phyloP scores from a whole-genome alignment of 1,139 yeast genomes.

The Sugiyamaella xylanicola region DNA sequence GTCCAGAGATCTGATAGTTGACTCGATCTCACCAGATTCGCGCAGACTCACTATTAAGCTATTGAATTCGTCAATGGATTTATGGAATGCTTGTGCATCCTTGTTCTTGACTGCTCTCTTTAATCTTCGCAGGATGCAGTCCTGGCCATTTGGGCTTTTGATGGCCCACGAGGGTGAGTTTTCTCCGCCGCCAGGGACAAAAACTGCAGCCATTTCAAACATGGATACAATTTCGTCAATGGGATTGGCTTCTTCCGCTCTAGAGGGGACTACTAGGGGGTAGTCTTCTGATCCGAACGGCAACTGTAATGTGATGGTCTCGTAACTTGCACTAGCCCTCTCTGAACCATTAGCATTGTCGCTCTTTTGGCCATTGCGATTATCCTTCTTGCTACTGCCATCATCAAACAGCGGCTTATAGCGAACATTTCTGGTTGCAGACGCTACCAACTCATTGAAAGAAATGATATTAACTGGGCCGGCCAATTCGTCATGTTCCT shows the following conservation, averaged over 20 bases:
- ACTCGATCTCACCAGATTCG: conserved; percentile 39
- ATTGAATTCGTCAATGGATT: conserved; percentile 49
- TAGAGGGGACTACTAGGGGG: conserved; percentile 29
- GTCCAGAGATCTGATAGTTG: conserved; percentile 45
- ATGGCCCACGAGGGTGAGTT: conserved; percentile 42
- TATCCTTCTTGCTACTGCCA: background rate
- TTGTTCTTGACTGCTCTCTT: conserved; percentile 47
- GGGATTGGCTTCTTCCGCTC: conserved; percentile 62
- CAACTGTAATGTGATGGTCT: conserved; percentile 24
- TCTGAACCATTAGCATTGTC: background rate
- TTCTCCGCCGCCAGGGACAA: conserved; percentile 47
- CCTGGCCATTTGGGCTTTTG: conserved; percentile 46
- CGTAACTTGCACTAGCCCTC: background rate
- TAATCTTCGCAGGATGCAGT: conserved; percentile 51
- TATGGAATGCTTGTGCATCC: conserved; percentile 42
- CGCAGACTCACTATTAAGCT: conserved; percentile 43
- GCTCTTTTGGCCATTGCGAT: background rate
- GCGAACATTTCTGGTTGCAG: conserved; percentile 4
- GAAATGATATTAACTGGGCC: conserved; percentile 10
- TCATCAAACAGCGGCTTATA: conserved; percentile 24
- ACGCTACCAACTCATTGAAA: background rate
- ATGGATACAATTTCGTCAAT: conserved; percentile 66
- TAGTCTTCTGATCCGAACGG: conserved; percentile 34
- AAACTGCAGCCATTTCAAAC: conserved; percentile 52
- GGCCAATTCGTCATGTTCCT: background rate